Conservation (phyloP, 805 yeast genomes). For the Vanderwaltozyma yarrowii region DNA sequence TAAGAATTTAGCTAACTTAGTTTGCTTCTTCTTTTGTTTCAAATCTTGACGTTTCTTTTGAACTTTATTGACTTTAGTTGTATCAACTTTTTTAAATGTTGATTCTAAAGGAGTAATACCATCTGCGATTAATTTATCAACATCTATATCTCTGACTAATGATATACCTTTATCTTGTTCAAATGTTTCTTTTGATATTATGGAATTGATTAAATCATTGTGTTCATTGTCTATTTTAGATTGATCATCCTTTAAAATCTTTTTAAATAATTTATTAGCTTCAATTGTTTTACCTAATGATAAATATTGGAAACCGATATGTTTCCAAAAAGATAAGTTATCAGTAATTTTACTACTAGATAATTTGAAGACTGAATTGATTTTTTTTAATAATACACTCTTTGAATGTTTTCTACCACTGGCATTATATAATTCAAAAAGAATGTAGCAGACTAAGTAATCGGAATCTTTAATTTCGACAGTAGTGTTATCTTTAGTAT, state of each 20-base stretch:
- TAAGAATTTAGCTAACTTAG: conserved; percentile 16
- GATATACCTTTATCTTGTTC: conserved; percentile 8
- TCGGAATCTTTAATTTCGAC: conserved; percentile 1
- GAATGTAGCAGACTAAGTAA: conserved; percentile 12
- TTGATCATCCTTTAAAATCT: conserved; percentile 3
- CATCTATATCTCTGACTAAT: conserved; percentile 17
- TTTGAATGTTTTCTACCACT: conserved; percentile 17
- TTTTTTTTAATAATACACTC: conserved; percentile 10
- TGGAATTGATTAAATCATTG: conserved; percentile 8
- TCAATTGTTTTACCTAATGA: conserved; percentile 10
- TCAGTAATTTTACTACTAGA: background rate
- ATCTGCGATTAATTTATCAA: conserved; percentile 10
- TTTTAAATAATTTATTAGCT: conserved; percentile 11
- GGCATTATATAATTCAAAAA: conserved; percentile 19
- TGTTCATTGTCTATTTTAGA: conserved; percentile 1
- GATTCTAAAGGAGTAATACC: conserved; percentile 12
- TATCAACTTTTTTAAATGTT: background rate
- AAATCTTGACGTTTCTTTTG: conserved; percentile 26
- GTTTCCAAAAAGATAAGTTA: conserved; percentile 19
- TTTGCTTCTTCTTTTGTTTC: conserved; percentile 12
- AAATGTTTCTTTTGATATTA: conserved; percentile 3
- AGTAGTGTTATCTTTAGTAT: background rate
- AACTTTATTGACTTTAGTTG: conserved; percentile 5
- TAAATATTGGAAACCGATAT: conserved; percentile 20
- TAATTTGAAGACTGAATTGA: conserved; percentile 1